phyloP scores from a whole-genome alignment of 2,329 filamentous ascomycete species.

The Curvularia lunata region DNA sequence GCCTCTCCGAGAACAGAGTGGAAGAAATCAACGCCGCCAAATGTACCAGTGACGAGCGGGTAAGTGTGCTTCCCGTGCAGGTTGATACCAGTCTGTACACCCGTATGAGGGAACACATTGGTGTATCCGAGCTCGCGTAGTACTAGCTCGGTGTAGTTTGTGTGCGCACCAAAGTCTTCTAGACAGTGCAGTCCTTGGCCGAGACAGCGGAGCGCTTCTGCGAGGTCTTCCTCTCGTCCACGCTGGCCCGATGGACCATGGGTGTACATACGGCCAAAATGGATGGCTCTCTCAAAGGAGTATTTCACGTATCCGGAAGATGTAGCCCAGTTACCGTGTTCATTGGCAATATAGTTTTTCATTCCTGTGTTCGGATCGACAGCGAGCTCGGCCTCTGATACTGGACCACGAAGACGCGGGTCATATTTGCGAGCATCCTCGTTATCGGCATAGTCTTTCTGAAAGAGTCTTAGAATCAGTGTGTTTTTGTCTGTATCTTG shows the following conservation, averaged over 20 bases:
- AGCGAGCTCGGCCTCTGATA: conserved; percentile 58
- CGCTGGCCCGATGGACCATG: conserved; percentile 51
- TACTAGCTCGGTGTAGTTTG: conserved; percentile 62
- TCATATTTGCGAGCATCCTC: conserved; percentile 84
- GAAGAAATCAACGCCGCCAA: conserved; percentile 60
- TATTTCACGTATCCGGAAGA: conserved; percentile 78
- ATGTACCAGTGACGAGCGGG: conserved; percentile 62
- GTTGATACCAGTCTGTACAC: conserved; percentile 53
- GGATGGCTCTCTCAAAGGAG: conserved; percentile 56
- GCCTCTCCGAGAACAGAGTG: conserved; percentile 59
- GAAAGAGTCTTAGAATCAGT: conserved; percentile 1
- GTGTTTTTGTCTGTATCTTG: background rate
- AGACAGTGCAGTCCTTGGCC: conserved; percentile 61
- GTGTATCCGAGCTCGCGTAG: conserved; percentile 59
- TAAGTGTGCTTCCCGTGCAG: conserved; percentile 57
- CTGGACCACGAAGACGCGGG: conserved; percentile 77
- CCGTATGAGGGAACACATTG: conserved; percentile 61
- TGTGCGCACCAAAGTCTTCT: conserved; percentile 62
- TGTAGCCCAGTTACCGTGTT: conserved; percentile 84
- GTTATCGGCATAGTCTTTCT: conserved; percentile 63
- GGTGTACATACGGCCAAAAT: conserved; percentile 57
- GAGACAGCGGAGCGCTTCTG: conserved; percentile 58
- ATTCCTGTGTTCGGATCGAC: conserved; percentile 64
- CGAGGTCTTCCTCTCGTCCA: conserved; percentile 54
- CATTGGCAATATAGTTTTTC: conserved; percentile 99